Base-by-base conservation (phyloP, 2,329 filamentous ascomycete species). In the Fusarium palustre region DNA sequence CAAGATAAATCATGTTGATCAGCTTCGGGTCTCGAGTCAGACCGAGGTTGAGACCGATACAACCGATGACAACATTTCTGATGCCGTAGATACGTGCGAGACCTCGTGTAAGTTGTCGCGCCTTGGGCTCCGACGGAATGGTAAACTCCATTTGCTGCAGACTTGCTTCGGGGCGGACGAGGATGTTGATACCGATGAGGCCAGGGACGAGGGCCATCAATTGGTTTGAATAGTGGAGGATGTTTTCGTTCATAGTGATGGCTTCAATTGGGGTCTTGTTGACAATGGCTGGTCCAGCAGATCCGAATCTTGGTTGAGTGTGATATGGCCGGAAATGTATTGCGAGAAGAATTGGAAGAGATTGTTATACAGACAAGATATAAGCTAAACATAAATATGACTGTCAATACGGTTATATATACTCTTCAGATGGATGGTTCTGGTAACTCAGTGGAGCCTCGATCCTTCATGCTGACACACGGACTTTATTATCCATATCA, bases 161-260 rank as follows among this genome's bases (percentile, higher is more conserved):
- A 1, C 58, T 49, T 16, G 49, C 49, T 57, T 57, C 60, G 1
- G 58, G 60, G 18, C 59, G 59, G 1, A 60, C 45, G 12, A 64
- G 25, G 11, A 64, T 58, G 18, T 57, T 64, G 43, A 64, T 47
- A 2, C 59, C 60, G n/a, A 63, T 48, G 10, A 64, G 43, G 1
- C 36, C 58, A 5, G 60, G 60, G 12, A 49, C 2, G 3, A 61
- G n/a, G 11, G 59, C 48, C 33, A 50, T 50, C 5, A 16, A 16
- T 5, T 50, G 48, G 10, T 50, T 50, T 8, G 24, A 7, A 15
- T 38, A 38, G 12, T 30, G n/a, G 3, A 50, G 24, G 18, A 50
- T 10, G 13, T 50, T 39, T 7, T 25, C 22, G 7, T 50, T 28
- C 48, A 50, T 50, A 5, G 20, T 22, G 24, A 12, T 5, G 18